Conservation (phyloP, 2,329 filamentous ascomycete genomes). For the Beauveria brongniartii region DNA sequence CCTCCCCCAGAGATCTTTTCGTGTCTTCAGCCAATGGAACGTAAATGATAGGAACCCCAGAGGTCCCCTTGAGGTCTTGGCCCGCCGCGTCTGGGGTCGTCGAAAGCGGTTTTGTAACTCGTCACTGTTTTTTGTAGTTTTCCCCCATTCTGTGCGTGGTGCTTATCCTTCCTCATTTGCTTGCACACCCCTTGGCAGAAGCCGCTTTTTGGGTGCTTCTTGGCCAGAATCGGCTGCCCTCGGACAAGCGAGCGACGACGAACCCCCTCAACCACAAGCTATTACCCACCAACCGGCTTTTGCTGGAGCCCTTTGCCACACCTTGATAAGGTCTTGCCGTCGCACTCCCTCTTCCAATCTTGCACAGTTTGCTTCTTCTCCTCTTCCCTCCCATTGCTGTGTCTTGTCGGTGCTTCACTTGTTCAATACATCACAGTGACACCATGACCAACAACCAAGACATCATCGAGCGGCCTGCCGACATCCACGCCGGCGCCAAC, state of each 20-base stretch:
- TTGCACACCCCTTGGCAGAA: not conserved
- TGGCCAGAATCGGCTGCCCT: slow-evolving; percentile 6
- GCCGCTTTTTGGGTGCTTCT: not conserved
- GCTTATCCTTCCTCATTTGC: not conserved
- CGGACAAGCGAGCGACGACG: not conserved
- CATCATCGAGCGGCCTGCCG: not conserved
- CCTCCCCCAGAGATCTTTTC: not conserved
- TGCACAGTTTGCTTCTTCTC: not conserved
- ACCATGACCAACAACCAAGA: slow-evolving; percentile 4
- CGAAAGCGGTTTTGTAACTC: not conserved
- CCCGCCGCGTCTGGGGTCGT: slow-evolving; percentile 5
- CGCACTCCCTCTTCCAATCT: not conserved
- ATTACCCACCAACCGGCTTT: not conserved
- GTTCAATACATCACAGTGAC: not conserved
- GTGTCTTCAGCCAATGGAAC: not conserved
- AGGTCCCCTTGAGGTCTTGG: not conserved
- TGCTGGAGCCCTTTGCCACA: slow-evolving; percentile 2
- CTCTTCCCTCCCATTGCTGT: not conserved
- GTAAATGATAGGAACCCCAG: not conserved
- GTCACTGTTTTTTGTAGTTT: not conserved
- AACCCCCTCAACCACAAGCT: not conserved
- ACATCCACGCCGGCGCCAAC: not conserved
- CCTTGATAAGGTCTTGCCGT: not conserved
- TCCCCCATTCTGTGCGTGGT: not conserved
- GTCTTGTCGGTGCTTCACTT: not conserved